Conservation (phyloP, 805 yeast species). For the Wickerhamomyces chambardii region DNA sequence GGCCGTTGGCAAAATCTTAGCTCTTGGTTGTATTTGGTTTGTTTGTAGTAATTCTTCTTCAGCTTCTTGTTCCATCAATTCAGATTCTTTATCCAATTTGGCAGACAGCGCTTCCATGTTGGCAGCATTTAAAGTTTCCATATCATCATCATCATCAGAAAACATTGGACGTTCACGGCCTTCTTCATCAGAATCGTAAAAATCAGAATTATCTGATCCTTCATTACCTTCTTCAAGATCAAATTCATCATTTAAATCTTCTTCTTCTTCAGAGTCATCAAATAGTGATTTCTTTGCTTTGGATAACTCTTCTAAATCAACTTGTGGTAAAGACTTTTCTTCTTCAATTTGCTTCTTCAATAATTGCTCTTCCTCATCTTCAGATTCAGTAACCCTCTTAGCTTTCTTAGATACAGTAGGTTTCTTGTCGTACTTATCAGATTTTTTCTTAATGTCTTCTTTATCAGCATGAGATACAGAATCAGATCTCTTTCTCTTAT, state of each 20-base stretch:
- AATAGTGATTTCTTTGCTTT: constrained; percentile 68
- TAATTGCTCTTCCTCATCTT: constrained; percentile 15
- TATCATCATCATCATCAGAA: constrained; percentile 68
- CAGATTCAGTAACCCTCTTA: constrained; percentile 13
- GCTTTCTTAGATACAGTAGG: constrained; percentile 2
- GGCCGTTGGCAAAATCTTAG: constrained; percentile 63
- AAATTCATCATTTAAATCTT: constrained; percentile 32
- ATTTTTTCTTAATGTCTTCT: constrained; percentile 17
- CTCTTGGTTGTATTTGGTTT: constrained; percentile 58
- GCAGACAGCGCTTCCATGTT: constrained; percentile 77
- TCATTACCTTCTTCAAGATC: constrained; percentile 48
- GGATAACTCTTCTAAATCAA: constrained; percentile 56
- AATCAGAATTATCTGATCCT: constrained; percentile 30
- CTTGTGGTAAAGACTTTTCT: constrained; percentile 50
- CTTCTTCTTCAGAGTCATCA: constrained; percentile 41
- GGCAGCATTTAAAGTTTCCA: constrained; percentile 62
- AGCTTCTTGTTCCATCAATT: constrained; percentile 53
- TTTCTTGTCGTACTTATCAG: neutral
- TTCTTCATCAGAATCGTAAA: constrained; percentile 44
- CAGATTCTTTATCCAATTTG: constrained; percentile 51
- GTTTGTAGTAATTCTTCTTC: constrained; percentile 53
- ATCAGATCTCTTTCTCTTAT: constrained; percentile 23
- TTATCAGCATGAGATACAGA: constrained; percentile 17
- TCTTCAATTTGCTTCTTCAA: constrained; percentile 22
- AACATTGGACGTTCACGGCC: constrained; percentile 56